These are phyloP conservation scores for Naganishia antarctica DNA, from an alignment of 768 basidiomycete species.

Conservation along the genomic window DNA sequence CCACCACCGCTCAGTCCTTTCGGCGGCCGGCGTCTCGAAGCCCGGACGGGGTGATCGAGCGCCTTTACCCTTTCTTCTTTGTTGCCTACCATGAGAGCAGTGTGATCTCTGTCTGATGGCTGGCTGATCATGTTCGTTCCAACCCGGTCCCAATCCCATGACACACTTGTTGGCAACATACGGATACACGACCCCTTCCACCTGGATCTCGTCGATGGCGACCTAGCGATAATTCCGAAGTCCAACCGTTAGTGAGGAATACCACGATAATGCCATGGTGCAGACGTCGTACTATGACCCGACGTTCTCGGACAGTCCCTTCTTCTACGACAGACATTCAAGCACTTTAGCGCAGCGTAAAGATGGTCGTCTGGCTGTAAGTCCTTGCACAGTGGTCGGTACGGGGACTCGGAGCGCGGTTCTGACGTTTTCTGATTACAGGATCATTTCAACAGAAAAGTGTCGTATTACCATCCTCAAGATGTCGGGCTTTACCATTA, in stretches of 20 bases:
- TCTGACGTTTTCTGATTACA: slow-evolving; percentile 36
- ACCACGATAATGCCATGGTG: slow-evolving; percentile 16
- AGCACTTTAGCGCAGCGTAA: slow-evolving; percentile 39
- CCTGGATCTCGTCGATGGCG: too few species aligned
- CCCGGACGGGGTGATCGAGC: background rate
- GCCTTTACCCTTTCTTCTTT: background rate
- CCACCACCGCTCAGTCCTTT: too few species aligned
- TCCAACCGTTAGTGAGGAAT: background rate
- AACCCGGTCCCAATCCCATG: too few species aligned
- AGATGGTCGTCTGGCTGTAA: slow-evolving; percentile 43
- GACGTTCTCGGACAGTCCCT: slow-evolving; percentile 49
- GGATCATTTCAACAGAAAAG: slow-evolving; percentile 80
- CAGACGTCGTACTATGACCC: slow-evolving; percentile 24
- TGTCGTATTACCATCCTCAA: slow-evolving; percentile 93
- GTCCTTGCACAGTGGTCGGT: slow-evolving; percentile 21
- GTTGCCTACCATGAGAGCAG: too few species aligned
- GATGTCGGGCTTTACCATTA: slow-evolving; percentile 94
- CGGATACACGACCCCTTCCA: too few species aligned
- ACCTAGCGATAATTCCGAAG: background rate
- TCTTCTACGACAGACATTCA: slow-evolving; percentile 45
- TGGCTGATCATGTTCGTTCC: too few species aligned
- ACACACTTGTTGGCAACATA: too few species aligned
- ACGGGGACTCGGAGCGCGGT: background rate
- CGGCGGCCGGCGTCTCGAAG: background rate
- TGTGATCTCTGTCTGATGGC: background rate